Evolutionary conservation across 2,329 filamentous ascomycete genomes (phyloP).

Genomic region (Alternaria hordeiaustralica): DNA sequence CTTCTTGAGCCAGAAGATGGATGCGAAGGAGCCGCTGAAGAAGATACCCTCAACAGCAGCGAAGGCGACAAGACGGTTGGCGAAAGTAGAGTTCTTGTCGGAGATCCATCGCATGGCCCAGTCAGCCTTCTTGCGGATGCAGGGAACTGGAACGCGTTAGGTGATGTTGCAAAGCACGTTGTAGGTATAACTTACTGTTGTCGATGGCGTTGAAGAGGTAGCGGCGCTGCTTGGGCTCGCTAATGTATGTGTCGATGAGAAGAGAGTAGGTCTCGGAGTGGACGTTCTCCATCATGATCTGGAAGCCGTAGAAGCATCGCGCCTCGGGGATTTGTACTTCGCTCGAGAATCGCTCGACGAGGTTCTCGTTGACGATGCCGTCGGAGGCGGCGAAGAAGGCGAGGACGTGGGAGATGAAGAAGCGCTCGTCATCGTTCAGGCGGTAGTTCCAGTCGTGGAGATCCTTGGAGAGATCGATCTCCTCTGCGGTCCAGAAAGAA

Average conservation of each 20-base stretch:
- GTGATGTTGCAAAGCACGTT: constrained; percentile 8
- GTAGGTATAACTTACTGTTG: constrained; percentile 70
- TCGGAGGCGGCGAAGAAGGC: constrained; percentile 99
- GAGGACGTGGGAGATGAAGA: constrained; percentile 97
- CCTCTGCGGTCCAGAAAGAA: constrained; percentile 99
- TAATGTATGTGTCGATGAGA: constrained; percentile 99
- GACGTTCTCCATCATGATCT: constrained; percentile 99
- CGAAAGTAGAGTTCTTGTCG: constrained; percentile 92
- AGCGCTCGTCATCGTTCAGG: constrained; percentile 94
- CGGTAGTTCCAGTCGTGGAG: constrained; percentile 99
- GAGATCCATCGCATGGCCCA: constrained; percentile 96
- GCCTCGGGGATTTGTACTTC: constrained; percentile 98
- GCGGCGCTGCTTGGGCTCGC: constrained; percentile 90
- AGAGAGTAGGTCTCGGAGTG: constrained; percentile 99
- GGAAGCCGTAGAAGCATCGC: constrained; percentile 99
- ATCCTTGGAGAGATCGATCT: constrained; percentile 99
- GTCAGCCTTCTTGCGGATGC: constrained; percentile 97
- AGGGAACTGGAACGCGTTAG: constrained; percentile 70
- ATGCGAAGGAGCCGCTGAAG: constrained; percentile 98
- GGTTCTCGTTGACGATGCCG: constrained; percentile 99
- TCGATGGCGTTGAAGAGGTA: constrained; percentile 99
- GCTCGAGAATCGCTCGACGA: constrained; percentile 94
- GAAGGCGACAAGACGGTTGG: constrained; percentile 93
- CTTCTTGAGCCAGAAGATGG: constrained; percentile 99
- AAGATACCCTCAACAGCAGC: constrained; percentile 99